Evolutionary conservation across 768 basidiomycete species (phyloP), one percentile per base, ranked within the genome.

Genomic region (Amanita pallidorosea): DNA sequence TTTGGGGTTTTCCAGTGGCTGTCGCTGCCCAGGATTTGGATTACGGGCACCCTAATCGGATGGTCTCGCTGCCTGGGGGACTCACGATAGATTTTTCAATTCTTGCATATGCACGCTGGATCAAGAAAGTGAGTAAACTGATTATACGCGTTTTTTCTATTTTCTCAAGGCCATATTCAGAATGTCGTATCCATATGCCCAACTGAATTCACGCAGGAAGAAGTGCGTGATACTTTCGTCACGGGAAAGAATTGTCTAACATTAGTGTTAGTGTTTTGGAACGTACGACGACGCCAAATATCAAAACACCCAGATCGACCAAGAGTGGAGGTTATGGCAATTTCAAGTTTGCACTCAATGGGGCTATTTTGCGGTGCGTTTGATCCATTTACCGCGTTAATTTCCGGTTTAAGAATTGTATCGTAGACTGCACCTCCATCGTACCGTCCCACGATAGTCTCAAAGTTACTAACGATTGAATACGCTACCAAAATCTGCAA

Each of bases 321-420:
- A 89, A 58, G 76, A 74, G 3, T 97, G 94, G 94, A 75, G 90
- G 37, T 67, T 84, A 11, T 97, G 94, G 94, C 56, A 71, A 6
- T 95, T 91, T 75, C 93, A 90, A 67, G 88, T 91, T 49, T 93
- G 91, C 70, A 92, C 89, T 0, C 79, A 95, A 59, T 97, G 95
- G 95, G 95, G 93, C 2, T 99, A 91, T 65, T 93, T 95, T 63
- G 81, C 74, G 25, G 89, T 87, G 55, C 31, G 78, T 11, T 13
- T 12, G 6, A 18, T 13, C 7, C 12, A 36, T 42, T 5, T 13
- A 12, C 8, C 18, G 5, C 17, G 23, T 8, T 17, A 23, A 15
- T 50, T 13, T 11, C 17, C 42, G 33, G 7, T 48, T 17, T 35
- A 37, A 15, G 45, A 15, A n/a, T 20, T 6, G 34, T 51, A 15